These are phyloP conservation scores for Suhomyces emberorum DNA, from an alignment of 805 yeast genomes.

Conservation along the genomic window DNA sequence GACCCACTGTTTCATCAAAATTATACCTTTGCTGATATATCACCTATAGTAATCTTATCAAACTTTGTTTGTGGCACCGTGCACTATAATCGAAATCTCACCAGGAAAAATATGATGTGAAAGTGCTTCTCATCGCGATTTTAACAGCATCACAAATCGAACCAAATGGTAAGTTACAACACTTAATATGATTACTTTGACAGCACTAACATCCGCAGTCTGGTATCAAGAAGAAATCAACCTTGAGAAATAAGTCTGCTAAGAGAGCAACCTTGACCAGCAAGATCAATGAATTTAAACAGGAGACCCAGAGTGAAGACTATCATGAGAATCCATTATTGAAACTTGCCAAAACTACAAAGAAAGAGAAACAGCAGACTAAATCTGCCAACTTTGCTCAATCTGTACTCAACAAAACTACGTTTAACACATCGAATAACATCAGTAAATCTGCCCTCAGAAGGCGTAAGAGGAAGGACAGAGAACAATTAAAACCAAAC, in stretches of 20 bases:
- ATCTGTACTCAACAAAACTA: constrained; percentile 22
- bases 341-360: constrained; percentile 50
- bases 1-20: too few relatives aligned
- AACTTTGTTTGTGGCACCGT: too few relatives aligned
- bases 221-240: constrained; percentile 34
- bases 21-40: too few relatives aligned
- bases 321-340: constrained; percentile 45
- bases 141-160: too few relatives aligned
- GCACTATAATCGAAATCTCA: too few relatives aligned
- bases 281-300: constrained; percentile 27
- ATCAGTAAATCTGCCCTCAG: constrained; percentile 66
- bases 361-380: constrained; percentile 48
- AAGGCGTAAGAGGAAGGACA: constrained; percentile 57
- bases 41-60: too few relatives aligned
- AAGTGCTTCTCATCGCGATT: too few relatives aligned
- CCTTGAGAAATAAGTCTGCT: constrained; percentile 32
- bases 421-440: constrained; percentile 38
- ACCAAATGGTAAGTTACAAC: constrained; percentile 5
- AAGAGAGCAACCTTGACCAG: constrained; percentile 19
- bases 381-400: constrained; percentile 38
- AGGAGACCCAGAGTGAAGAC: constrained; percentile 12
- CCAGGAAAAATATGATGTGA: too few relatives aligned
- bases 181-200: neutral
- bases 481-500: constrained; percentile 63
- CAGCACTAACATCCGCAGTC: constrained; percentile 12